Evolutionary conservation across 441 rosid genomes (phyloP), one percentile per base, ranked within the genome.

Genomic region (Melastoma candidum): DNA sequence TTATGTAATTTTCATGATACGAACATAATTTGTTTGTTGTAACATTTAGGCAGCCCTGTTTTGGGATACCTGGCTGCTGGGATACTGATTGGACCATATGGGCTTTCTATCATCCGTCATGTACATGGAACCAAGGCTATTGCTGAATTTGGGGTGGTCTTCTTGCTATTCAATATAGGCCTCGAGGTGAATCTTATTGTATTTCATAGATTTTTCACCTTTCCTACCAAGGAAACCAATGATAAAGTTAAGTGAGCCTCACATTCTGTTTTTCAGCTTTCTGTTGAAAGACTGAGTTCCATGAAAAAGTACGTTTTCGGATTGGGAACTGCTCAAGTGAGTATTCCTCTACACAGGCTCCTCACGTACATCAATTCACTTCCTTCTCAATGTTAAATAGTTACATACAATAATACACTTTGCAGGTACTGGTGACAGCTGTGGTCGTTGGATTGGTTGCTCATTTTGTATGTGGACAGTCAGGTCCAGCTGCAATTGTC

Each of bases 261-360:
- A 63, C 32, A 57, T 74, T 14, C 61, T 29, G 26, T 17, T 12
- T 65, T 71, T 61, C 70, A 88, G 98, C 95, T 92, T 43, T 92
- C 98, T 63, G 98, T 92, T 72, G 97, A 92, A 78, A 86, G 99
- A 73, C 85, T 93, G 64, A 93, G 95, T 68, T 86, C 97, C 73
- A 93, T 93, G 99, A 93, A 93, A 88, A 93, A 86, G 69, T 93
- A 93, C 71, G 99, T 93, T 60, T 93, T 93, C 59, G 97, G 97
- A 65, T 71, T 93, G 65, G 98, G 98, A 66, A 77, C 98, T 32
- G 84, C 95, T 60, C 98, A 93, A 97, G 97, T 89, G 67, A 29
- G 36, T 29, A 29, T 29, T 29, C 36, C 36, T 3, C 36, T 17
- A 17, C 36, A 29, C 7, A 29, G 3, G 7, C 36, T 29, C 36